Percentiles rank a stretch among this genome's conserved stretches.
Evolutionary conservation across 2,329 filamentous ascomycete genomes (phyloP).

Genomic region (Gyromitra esculenta): DNA sequence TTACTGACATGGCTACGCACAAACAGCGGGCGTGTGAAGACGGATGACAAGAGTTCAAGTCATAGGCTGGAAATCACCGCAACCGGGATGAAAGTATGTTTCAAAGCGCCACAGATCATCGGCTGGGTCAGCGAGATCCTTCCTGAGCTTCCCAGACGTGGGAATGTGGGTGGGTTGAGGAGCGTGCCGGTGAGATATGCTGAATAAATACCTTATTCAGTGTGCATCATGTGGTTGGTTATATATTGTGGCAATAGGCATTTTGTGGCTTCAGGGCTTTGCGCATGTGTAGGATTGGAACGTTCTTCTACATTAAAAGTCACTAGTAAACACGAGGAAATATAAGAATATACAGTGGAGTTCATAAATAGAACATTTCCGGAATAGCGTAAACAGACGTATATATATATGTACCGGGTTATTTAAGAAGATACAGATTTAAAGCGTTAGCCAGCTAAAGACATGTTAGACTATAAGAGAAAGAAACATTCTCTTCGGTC

Average conservation of each 20-base stretch:
- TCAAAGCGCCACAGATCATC: constrained; percentile 7
- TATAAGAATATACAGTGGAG: no score
- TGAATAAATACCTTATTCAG: not conserved
- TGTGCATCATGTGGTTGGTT: not conserved
- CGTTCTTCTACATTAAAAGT: not conserved
- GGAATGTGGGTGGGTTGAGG: not conserved
- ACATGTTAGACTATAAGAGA: no score
- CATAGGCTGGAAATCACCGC: not conserved
- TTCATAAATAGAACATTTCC: no score
- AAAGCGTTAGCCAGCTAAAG: no score
- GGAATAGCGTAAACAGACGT: no score
- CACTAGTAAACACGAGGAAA: not conserved
- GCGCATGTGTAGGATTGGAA: not conserved
- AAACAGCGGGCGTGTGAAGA: not conserved
- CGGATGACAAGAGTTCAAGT: not conserved
- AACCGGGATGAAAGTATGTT: not conserved
- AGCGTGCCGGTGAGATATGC: not conserved
- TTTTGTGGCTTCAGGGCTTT: not conserved
- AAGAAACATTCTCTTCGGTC: no score
- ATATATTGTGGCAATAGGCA: not conserved
- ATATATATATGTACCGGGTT: no score
- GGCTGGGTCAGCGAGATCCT: constrained; percentile 21
- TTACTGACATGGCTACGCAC: not conserved
- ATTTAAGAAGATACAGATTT: no score
- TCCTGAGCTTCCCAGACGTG: not conserved